Evolutionary conservation across 257 asterid genomes (phyloP).

Genomic region (Solanum medicagineum): DNA sequence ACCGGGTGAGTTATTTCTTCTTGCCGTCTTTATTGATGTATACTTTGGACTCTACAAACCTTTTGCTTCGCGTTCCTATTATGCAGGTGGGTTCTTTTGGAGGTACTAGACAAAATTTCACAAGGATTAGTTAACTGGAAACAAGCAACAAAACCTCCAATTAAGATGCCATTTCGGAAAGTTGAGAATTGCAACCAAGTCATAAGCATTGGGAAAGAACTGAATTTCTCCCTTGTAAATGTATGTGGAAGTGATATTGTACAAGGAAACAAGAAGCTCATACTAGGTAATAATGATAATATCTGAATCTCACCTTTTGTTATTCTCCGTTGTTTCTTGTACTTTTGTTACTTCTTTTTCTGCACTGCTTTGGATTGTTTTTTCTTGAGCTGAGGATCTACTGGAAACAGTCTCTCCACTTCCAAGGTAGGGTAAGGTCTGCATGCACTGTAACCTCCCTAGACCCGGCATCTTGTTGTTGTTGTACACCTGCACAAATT

Average conservation of each 20-base stretch:
- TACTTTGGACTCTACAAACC: not conserved
- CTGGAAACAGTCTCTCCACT: too few species aligned
- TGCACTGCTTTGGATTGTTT: not conserved
- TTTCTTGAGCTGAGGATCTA: not conserved
- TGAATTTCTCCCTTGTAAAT: conserved; percentile 81
- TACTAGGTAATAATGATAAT: conserved; percentile 39
- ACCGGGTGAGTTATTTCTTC: conserved; percentile 41
- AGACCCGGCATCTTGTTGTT: too few species aligned
- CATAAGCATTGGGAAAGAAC: conserved; percentile 60
- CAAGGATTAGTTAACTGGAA: conserved; percentile 77
- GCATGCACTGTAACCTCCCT: not conserved
- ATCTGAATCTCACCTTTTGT: not conserved
- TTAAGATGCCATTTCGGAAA: conserved; percentile 76
- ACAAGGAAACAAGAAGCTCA: conserved; percentile 92
- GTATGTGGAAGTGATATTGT: conserved; percentile 85
- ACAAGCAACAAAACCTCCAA: conserved; percentile 74
- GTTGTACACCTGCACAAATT: not conserved
- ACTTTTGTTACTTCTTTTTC: not conserved
- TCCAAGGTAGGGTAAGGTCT: too few species aligned
- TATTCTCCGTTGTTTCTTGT: not conserved
- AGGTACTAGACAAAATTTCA: conserved; percentile 56
- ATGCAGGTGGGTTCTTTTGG: conserved; percentile 68
- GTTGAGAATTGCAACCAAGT: conserved; percentile 93
- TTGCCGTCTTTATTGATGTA: conserved; percentile 4
- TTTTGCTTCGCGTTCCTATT: conserved; percentile 1